Conservation (phyloP, 2,329 filamentous ascomycete genomes). For the Fusarium ramigenum region DNA sequence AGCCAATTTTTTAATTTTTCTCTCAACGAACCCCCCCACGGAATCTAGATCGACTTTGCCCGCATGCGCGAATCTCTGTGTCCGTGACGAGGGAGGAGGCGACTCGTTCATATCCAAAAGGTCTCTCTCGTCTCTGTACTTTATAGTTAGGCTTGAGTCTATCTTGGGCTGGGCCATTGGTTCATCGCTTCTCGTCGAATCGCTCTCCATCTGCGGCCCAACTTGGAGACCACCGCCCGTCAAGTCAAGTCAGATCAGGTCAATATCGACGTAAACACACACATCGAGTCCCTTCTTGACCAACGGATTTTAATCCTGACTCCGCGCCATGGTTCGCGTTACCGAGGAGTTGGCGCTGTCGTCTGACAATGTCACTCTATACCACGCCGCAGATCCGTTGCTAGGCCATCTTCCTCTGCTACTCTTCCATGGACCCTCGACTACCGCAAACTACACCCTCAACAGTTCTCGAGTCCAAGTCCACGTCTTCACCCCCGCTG, state of each 20-base stretch:
- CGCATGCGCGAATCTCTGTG: constrained; percentile 32
- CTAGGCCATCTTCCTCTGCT: constrained; percentile 84
- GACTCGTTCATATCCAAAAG: constrained; percentile 28
- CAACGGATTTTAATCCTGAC: constrained; percentile 35
- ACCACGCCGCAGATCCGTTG: constrained; percentile 86
- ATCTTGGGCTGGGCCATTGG: not conserved
- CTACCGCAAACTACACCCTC: constrained; percentile 84
- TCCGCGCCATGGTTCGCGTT: constrained; percentile 80
- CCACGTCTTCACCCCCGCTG: constrained; percentile 89
- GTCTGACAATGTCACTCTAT: constrained; percentile 84
- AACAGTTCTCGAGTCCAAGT: constrained; percentile 95
- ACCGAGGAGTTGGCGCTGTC: constrained; percentile 81
- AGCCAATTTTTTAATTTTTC: not conserved
- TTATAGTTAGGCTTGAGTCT: not conserved
- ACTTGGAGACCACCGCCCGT: constrained; percentile 35
- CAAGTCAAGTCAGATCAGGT: constrained; percentile 7
- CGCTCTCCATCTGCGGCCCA: constrained; percentile 38
- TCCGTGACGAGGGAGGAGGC: constrained; percentile 37
- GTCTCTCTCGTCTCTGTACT: constrained; percentile 10
- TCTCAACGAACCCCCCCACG: constrained; percentile 1
- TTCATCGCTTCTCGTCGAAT: constrained; percentile 21
- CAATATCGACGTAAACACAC: constrained; percentile 28
- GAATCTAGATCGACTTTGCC: constrained; percentile 13
- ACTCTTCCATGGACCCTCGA: constrained; percentile 91
- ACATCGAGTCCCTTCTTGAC: constrained; percentile 22